Conservation (phyloP, 257 asterid species). For the Solanum medicagineum region DNA sequence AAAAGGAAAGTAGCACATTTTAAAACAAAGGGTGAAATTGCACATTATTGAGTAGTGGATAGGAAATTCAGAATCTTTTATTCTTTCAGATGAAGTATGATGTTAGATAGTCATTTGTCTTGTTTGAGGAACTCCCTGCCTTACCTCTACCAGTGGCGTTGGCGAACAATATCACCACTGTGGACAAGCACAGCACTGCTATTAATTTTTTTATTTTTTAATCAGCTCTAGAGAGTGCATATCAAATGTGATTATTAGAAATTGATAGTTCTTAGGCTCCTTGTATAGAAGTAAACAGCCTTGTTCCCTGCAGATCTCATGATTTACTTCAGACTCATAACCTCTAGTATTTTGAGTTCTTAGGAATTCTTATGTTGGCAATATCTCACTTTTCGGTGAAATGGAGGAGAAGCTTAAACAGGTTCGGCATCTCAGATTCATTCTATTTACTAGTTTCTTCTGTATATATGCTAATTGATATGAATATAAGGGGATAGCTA, state of each 20-base stretch:
- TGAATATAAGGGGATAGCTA: neutral
- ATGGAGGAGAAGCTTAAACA: constrained; percentile 67
- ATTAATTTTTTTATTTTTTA: neutral
- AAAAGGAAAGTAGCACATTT: neutral
- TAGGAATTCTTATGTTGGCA: constrained; percentile 82
- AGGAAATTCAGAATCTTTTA: neutral
- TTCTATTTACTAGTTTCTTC: neutral
- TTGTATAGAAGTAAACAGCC: neutral
- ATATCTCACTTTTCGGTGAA: constrained; percentile 55
- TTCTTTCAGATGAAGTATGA: neutral
- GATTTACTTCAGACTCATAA: constrained; percentile 2
- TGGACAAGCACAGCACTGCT: neutral
- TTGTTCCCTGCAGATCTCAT: neutral
- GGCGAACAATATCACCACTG: neutral
- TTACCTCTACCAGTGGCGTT: neutral
- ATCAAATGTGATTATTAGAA: neutral
- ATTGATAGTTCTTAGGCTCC: neutral
- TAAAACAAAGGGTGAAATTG: neutral
- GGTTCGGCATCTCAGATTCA: constrained; percentile 32
- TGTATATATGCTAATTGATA: neutral
- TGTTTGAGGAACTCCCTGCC: neutral
- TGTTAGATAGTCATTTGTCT: neutral
- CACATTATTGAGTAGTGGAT: neutral
- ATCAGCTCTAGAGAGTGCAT: neutral
- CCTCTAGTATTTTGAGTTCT: constrained; percentile 4